These are phyloP conservation scores for Entrophospora sp. DNA, from an alignment of 192 early-diverging fungal species.

Conservation along the genomic window DNA sequence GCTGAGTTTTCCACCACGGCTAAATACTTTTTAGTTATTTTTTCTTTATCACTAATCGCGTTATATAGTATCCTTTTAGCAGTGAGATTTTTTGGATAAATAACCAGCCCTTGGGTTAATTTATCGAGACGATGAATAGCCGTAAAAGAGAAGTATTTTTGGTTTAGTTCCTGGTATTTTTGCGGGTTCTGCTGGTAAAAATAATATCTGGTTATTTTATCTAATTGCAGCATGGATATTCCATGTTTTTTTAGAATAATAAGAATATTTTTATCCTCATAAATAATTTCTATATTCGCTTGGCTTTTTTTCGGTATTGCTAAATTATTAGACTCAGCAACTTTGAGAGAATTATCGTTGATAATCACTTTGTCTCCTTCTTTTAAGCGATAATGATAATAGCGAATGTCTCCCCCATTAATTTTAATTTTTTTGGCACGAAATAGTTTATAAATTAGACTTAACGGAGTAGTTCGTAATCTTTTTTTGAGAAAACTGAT, in stretches of 20 bases:
- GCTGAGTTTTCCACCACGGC: not conserved
- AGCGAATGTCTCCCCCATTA: not conserved
- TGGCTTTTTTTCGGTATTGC: not conserved
- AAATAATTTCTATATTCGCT: slow-evolving; percentile 12
- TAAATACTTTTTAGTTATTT: slow-evolving; percentile 5
- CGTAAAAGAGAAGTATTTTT: not conserved
- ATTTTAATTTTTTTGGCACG: slow-evolving; percentile 10
- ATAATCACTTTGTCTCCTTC: not conserved
- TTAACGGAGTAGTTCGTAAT: not conserved
- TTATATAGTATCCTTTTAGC: not conserved
- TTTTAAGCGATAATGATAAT: slow-evolving; percentile 10
- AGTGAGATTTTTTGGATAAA: not conserved
- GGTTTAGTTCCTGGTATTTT: not conserved
- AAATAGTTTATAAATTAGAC: slow-evolving; percentile 12
- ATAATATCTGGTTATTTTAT: not conserved
- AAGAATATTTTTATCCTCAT: slow-evolving; percentile 11
- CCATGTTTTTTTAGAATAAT: slow-evolving; percentile 1
- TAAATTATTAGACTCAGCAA: not conserved
- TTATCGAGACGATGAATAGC: slow-evolving; percentile 7
- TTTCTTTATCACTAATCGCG: not conserved
- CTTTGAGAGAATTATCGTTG: not conserved
- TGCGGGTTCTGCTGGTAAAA: not conserved
- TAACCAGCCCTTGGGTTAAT: slow-evolving; percentile 3
- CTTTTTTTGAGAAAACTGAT: slow-evolving; percentile 15
- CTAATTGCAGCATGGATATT: not conserved